These are phyloP conservation scores for Backusella westeae DNA, from an alignment of 192 early-diverging fungal species.

Conservation along the genomic window DNA sequence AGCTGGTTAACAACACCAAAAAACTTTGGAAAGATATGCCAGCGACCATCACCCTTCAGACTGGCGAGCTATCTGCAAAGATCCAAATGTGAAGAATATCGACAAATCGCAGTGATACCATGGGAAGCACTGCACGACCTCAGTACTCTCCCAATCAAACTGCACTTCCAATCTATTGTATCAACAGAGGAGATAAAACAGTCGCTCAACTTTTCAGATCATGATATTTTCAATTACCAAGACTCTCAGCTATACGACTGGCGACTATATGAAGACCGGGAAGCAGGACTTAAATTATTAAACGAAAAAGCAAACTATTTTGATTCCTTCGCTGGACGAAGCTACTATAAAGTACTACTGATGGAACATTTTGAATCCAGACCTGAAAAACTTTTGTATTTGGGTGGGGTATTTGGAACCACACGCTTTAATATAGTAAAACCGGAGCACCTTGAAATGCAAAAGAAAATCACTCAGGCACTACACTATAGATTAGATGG, in stretches of 20 bases:
- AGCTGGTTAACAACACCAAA: slow-evolving; percentile 37
- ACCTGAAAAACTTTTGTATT: slow-evolving; percentile 40
- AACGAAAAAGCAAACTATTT: slow-evolving; percentile 8
- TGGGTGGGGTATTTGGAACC: slow-evolving; percentile 45
- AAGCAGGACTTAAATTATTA: not conserved
- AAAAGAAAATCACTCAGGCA: slow-evolving; percentile 29
- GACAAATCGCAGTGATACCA: slow-evolving; percentile 14
- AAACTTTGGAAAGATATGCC: slow-evolving; percentile 11
- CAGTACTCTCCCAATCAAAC: not conserved
- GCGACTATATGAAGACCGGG: slow-evolving; percentile 43
- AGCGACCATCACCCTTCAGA: not conserved
- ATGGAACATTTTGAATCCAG: slow-evolving; percentile 27
- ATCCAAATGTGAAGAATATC: slow-evolving; percentile 18
- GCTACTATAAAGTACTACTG: slow-evolving; percentile 1
- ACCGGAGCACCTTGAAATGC: slow-evolving; percentile 34
- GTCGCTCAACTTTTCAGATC: not conserved
- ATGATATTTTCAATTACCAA: slow-evolving; percentile 36
- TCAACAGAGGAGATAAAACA: not conserved
- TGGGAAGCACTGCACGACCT: slow-evolving; percentile 21
- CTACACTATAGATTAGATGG: slow-evolving; percentile 42
- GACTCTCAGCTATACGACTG: slow-evolving; percentile 46
- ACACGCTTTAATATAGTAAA: slow-evolving; percentile 33
- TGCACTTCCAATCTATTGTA: not conserved
- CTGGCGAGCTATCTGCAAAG: slow-evolving; percentile 32
- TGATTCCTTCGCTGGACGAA: slow-evolving; percentile 13